These are phyloP conservation scores for Kwoniella sp. DNA, from an alignment of 768 basidiomycete genomes.

Conservation along the genomic window DNA sequence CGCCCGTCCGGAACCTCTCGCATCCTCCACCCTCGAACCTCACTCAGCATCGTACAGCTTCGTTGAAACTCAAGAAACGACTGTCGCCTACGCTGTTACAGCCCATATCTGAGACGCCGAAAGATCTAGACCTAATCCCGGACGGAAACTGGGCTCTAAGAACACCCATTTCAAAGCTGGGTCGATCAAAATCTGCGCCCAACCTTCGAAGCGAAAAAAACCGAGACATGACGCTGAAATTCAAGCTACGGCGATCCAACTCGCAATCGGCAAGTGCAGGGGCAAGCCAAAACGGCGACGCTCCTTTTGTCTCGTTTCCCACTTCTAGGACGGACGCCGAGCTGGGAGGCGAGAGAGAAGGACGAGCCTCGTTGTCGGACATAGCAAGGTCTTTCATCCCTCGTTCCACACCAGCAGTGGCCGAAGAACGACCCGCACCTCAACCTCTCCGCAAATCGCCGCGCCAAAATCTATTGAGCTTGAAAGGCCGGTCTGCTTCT, in stretches of 20 bases:
- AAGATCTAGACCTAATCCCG: constrained; percentile 13
- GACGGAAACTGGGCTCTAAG: constrained; percentile 17
- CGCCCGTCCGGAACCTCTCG: constrained; percentile 10
- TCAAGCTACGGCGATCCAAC: constrained; percentile 12
- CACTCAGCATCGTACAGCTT: neutral
- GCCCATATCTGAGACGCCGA: constrained; percentile 17
- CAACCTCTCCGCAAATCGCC: neutral
- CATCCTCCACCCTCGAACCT: constrained; percentile 3
- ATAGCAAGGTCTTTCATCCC: constrained; percentile 17
- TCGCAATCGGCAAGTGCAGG: constrained; percentile 2
- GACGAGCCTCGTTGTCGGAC: constrained; percentile 14
- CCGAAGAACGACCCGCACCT: neutral
- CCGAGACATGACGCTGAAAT: constrained; percentile 13
- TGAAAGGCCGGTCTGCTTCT: neutral
- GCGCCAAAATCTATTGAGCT: neutral
- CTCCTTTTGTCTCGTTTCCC: constrained; percentile 8
- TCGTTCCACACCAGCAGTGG: neutral
- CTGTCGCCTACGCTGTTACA: constrained; percentile 13
- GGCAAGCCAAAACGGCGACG: neutral
- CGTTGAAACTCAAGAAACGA: constrained; percentile 9
- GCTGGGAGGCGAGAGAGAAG: neutral
- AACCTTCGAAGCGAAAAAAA: neutral
- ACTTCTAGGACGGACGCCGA: constrained; percentile 1
- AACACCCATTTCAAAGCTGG: neutral
- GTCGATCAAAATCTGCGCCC: neutral